Base-by-base conservation (phyloP, 352 stramenopile genomes). In the Phytophthora brassicae region DNA sequence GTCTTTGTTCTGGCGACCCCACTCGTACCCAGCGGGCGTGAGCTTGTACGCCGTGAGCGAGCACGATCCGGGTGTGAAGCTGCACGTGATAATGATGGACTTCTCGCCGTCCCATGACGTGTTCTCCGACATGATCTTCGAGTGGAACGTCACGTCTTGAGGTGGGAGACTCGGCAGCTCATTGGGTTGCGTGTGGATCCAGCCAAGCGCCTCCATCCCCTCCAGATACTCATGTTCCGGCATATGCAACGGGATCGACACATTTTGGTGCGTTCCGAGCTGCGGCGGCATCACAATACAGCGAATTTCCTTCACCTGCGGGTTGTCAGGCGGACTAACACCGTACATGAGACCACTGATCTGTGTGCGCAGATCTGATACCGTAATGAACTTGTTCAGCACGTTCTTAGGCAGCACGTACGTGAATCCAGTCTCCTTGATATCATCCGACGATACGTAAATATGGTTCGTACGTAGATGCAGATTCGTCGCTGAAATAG, bases 401-500 rank as follows among this genome's bases (percentile, higher is more conserved):
- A 99, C 92, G 71, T 99, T 99, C 74, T 99, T 99, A 2, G 97
- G 97, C 29, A 99, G 66, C 35, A 99, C 97, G 79, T 99, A 99
- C 13, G 97, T 99, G 58, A 98, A 96, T 4, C 97, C 97, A 31
- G 97, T 96, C 63, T 99, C 97, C 28, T 90, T 95, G 59, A 99
- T 98, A 60, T 99, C 97, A 64, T 99, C 96, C 13, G 96, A 99
- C 11, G 91, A 98, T 23, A 99, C 97, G 82, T 99, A 99, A 64
- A 99, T 99, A 75, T 99, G 97, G 72, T 99, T 99, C 6, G 97
- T 99, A 66, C 98, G 95, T 47, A 99, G 64, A 73, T 99, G 93
- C 55, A 99, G 74, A 77, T 99, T 99, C 2, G 97, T 99, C 24
- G 97, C 97, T 42, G 95, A 99, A 47, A 99, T 99, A 16, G 98